Conservation (phyloP, 2,329 filamentous ascomycete species). For the Talaromyces sp. region DNA sequence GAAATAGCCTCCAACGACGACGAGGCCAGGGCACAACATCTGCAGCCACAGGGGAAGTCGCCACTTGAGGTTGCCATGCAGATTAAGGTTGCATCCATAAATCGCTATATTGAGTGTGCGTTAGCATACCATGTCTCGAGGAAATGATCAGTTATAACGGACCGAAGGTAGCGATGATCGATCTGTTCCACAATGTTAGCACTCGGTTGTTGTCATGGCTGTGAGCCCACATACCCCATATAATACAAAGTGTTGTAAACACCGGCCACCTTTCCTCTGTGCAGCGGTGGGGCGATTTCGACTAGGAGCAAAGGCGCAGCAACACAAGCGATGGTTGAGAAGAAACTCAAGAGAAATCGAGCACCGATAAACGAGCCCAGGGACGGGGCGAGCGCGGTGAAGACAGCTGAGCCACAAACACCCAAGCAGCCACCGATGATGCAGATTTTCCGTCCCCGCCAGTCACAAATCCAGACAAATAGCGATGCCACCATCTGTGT, state of each 20-base stretch:
- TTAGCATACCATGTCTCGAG: no score
- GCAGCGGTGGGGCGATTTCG: conserved; percentile 57
- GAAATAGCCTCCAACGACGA: conserved; percentile 14
- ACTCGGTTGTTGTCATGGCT: no score
- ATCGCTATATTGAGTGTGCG: no score
- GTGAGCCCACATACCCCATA: no score
- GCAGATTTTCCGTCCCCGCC: conserved; percentile 38
- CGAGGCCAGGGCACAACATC: conserved; percentile 16
- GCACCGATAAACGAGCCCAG: conserved; percentile 6
- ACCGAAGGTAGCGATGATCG: conserved; percentile 17
- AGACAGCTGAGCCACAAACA: conserved; percentile 5
- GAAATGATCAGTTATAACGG: no score
- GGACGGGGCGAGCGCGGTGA: no score
- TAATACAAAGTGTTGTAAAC: conserved; percentile 23
- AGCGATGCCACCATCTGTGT: conserved; percentile 42
- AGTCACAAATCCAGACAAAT: conserved; percentile 43
- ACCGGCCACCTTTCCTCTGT: conserved; percentile 46
- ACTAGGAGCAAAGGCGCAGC: conserved; percentile 58
- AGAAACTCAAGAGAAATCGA: conserved; percentile 23
- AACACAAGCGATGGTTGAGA: conserved; percentile 38
- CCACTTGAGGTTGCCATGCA: conserved; percentile 13
- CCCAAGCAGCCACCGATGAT: conserved; percentile 33
- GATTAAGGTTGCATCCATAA: no score
- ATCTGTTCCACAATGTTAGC: no score
- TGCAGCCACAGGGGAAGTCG: conserved; percentile 16